A percentile compares a stretch with the other conserved stretches of the same genome.
Evolutionary conservation across 73 alveolate genomes (phyloP).

Genomic region (Paramecium octaurelia): DNA sequence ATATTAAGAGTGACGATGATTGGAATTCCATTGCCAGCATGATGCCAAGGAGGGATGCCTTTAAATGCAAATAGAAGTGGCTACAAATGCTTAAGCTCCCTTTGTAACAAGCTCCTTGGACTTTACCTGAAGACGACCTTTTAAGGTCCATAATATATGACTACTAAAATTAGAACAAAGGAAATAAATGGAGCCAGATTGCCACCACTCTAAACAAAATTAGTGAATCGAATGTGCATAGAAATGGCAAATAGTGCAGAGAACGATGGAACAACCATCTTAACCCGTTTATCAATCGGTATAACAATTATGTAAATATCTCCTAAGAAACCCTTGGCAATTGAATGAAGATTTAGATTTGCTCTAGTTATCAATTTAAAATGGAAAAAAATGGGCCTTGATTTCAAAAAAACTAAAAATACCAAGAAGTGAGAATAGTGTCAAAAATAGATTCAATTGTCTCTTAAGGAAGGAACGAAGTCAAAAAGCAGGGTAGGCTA

Average conservation of each 20-base stretch:
- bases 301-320: neutral
- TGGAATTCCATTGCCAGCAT: slow-evolving; percentile 18
- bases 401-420: slow-evolving; percentile 27
- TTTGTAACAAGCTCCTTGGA: slow-evolving; percentile 36
- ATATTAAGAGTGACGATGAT: neutral
- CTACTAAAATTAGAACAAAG: neutral
- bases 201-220: slow-evolving; percentile 38
- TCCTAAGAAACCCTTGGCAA: neutral
- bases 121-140: neutral
- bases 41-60: slow-evolving; percentile 32
- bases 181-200: slow-evolving; percentile 59
- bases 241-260: slow-evolving; percentile 93
- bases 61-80: slow-evolving; percentile 40
- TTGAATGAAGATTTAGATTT: slow-evolving; percentile 31
- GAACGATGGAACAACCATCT: slow-evolving; percentile 93
- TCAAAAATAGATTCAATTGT: slow-evolving; percentile 38
- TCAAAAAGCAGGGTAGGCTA: neutral
- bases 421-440: slow-evolving; percentile 42
- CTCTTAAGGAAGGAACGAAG: neutral
- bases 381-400: slow-evolving; percentile 48
- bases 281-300: slow-evolving; percentile 86
- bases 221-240: slow-evolving; percentile 30
- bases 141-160: neutral
- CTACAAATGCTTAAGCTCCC: slow-evolving; percentile 33
- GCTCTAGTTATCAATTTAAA: neutral